phyloP scores from a whole-genome alignment of 2,329 filamentous ascomycete species.

The Aureobasidium subglaciale region DNA sequence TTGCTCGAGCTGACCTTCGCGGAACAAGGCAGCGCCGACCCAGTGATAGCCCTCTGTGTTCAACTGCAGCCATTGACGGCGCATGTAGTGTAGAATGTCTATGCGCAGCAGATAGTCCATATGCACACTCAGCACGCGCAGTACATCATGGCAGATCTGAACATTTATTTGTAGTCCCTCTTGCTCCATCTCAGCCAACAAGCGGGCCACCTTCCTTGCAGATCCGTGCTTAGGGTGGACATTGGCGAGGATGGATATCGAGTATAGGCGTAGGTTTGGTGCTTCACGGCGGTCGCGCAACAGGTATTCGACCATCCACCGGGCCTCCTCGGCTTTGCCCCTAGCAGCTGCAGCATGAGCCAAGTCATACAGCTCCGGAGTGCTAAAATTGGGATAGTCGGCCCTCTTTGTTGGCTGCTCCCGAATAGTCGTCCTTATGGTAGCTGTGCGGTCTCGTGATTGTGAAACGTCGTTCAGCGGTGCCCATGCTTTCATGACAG shows the following conservation, averaged over 20 bases:
- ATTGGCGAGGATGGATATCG: slow-evolving; percentile 68
- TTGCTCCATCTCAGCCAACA: slow-evolving; percentile 67
- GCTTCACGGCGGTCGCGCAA: slow-evolving; percentile 48
- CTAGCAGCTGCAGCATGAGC: slow-evolving; percentile 37
- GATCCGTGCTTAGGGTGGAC: slow-evolving; percentile 57
- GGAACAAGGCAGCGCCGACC: slow-evolving; percentile 65
- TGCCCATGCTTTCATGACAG: neutral
- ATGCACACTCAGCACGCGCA: slow-evolving; percentile 73
- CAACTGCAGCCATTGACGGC: slow-evolving; percentile 61
- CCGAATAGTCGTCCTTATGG: neutral
- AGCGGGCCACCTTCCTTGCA: slow-evolving; percentile 51
- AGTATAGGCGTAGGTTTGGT: slow-evolving; percentile 58
- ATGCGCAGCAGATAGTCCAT: slow-evolving; percentile 74
- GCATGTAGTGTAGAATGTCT: slow-evolving; percentile 66
- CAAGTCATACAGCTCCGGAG: slow-evolving; percentile 40
- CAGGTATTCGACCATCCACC: slow-evolving; percentile 50
- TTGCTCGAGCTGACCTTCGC: slow-evolving; percentile 76
- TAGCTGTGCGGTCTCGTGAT: slow-evolving; percentile 11
- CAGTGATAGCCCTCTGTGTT: slow-evolving; percentile 57
- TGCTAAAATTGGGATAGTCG: slow-evolving; percentile 18
- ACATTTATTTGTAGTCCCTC: slow-evolving; percentile 57
- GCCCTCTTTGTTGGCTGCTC: neutral
- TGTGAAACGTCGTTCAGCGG: neutral
- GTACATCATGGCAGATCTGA: slow-evolving; percentile 61
- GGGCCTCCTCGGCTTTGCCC: slow-evolving; percentile 35